Conservation (phyloP, 208 protist genomes). For the Histomonas meleagridis region DNA sequence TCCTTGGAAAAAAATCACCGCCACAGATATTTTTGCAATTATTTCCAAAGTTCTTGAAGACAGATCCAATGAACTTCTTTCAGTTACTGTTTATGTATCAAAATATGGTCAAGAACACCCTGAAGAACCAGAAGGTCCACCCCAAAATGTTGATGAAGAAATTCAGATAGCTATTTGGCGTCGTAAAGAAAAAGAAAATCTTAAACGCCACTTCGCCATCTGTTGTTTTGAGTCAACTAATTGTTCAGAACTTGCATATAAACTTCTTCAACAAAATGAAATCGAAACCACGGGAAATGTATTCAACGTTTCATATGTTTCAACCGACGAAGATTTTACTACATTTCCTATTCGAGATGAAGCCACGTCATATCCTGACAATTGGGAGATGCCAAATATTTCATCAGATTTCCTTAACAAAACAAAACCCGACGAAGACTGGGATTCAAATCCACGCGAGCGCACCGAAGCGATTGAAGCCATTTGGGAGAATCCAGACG, state of each 20-base stretch:
- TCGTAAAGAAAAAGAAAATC: no score
- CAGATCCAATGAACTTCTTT: background rate
- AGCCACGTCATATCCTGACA: background rate
- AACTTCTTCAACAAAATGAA: background rate
- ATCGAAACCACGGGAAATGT: background rate
- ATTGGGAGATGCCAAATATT: background rate
- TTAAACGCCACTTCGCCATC: background rate
- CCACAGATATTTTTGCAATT: background rate
- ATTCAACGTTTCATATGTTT: background rate
- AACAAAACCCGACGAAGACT: background rate
- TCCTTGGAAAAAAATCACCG: background rate
- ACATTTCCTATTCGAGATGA: background rate
- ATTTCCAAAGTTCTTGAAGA: background rate
- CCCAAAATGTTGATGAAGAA: background rate
- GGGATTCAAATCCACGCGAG: background rate
- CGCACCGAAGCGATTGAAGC: background rate
- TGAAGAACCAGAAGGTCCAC: background rate
- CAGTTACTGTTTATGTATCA: background rate
- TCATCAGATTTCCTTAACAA: background rate
- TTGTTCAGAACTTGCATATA: background rate
- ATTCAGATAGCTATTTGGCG: background rate
- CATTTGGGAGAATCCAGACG: background rate
- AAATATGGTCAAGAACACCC: background rate
- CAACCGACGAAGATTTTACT: background rate
- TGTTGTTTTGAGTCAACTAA: background rate